Percentiles rank a stretch among this genome's conserved stretches.
These are phyloP conservation scores for Trichodelitschia bisporula DNA, from an alignment of 495 filamentous ascomycete species.

Conservation along the genomic window DNA sequence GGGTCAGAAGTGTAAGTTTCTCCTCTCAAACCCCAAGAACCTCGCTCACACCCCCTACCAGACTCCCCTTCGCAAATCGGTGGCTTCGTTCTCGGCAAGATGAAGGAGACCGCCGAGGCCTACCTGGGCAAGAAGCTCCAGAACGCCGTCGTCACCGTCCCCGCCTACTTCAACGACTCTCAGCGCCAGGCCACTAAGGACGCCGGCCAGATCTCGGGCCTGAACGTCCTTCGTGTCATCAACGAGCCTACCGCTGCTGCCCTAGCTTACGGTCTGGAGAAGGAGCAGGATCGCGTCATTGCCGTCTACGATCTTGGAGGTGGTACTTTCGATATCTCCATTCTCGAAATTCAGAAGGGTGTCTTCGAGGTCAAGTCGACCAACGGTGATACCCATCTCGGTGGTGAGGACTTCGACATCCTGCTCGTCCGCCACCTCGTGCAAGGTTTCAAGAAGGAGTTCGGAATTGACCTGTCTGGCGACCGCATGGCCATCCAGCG, in stretches of 20 bases:
- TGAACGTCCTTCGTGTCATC: conserved; percentile 89
- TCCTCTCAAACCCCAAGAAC: too few species aligned
- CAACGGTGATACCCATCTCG: conserved; percentile 94
- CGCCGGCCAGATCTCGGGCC: conserved; percentile 82
- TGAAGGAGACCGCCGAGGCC: conserved; percentile 93
- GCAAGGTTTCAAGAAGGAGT: conserved; percentile 87
- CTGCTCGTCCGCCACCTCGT: conserved; percentile 84
- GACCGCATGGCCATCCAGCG: conserved; percentile 99
- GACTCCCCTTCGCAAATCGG: conserved; percentile 96
- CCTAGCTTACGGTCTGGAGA: conserved; percentile 86
- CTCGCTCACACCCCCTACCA: too few species aligned
- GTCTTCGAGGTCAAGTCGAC: conserved; percentile 98
- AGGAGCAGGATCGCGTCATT: conserved; percentile 71
- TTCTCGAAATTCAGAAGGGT: conserved; percentile 91
- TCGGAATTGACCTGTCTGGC: conserved; percentile 65
- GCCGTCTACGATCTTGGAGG: conserved; percentile 96
- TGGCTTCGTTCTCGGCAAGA: conserved; percentile 90
- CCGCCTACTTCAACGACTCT: conserved; percentile 95
- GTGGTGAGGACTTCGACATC: conserved; percentile 98
- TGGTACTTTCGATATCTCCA: conserved; percentile 96
- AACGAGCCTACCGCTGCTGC: conserved; percentile 94
- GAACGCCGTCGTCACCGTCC: conserved; percentile 91
- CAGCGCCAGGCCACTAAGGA: conserved; percentile 97
- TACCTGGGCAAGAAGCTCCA: conserved; percentile 74
- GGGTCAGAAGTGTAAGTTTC: conserved; percentile 85